Conservation (phyloP, 129 eudicot species). For the Artemisia tridentata region DNA sequence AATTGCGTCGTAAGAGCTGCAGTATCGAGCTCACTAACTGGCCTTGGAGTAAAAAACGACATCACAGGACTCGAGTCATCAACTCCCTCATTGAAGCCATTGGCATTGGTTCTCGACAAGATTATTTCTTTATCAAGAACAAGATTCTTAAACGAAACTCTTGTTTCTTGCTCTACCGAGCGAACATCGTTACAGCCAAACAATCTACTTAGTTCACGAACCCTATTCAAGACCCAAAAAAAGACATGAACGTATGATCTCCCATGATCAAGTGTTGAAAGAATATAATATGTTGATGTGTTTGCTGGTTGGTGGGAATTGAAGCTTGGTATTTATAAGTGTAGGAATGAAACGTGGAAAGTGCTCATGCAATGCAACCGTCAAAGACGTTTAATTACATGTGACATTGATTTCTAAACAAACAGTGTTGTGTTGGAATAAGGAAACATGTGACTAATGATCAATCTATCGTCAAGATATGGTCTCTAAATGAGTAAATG, state of each 20-base stretch:
- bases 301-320: slow-evolving; percentile 11
- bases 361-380: slow-evolving; percentile 19
- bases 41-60: slow-evolving; percentile 16
- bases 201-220: slow-evolving; percentile 11
- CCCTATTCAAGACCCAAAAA: slow-evolving; percentile 21
- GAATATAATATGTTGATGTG: neutral
- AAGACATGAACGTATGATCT: too few species aligned
- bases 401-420: neutral
- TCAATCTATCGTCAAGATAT: too few species aligned
- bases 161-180: neutral
- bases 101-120: neutral
- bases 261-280: neutral
- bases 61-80: neutral
- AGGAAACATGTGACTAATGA: too few species aligned
- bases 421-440: slow-evolving; percentile 25
- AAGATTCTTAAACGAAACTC: slow-evolving; percentile 30
- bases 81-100: slow-evolving; percentile 21
- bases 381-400: slow-evolving; percentile 30
- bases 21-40: slow-evolving; percentile 37
- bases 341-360: slow-evolving; percentile 28
- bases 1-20: slow-evolving; percentile 68
- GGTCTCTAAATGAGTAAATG: too few species aligned
- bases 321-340: slow-evolving; percentile 22
- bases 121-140: slow-evolving; percentile 35
- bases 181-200: slow-evolving; percentile 2